These are phyloP conservation scores for Rutidosis leptorrhynchoides DNA, from an alignment of 129 eudicot genomes.

Conservation along the genomic window DNA sequence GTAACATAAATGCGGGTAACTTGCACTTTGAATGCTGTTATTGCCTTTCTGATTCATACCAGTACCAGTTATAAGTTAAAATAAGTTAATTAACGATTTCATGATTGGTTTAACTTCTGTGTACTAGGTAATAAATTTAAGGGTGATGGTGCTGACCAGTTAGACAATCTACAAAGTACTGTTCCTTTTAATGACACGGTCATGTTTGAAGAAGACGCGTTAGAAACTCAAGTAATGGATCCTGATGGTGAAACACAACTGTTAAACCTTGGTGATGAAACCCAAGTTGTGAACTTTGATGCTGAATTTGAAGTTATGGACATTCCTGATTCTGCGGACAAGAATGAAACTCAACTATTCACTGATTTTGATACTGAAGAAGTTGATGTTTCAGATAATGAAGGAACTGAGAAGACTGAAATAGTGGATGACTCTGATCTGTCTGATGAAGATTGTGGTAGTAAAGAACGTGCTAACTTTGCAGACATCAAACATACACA, in stretches of 20 bases:
- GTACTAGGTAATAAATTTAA: conserved; percentile 33
- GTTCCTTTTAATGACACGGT: conserved; percentile 38
- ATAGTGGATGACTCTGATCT: conserved; percentile 42
- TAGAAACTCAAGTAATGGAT: conserved; percentile 50
- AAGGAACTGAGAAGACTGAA: conserved; percentile 41
- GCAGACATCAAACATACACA: conserved; percentile 15
- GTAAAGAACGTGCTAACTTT: conserved; percentile 17
- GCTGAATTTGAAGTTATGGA: conserved; percentile 54
- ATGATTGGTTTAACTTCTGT: conserved; percentile 8
- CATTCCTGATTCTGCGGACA: conserved; percentile 25
- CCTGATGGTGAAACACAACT: conserved; percentile 43
- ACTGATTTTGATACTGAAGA: conserved; percentile 53
- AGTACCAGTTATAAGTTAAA: neutral
- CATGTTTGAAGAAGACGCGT: conserved; percentile 56
- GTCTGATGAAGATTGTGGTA: conserved; percentile 37
- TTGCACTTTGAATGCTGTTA: neutral
- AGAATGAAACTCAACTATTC: conserved; percentile 42
- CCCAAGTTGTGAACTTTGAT: conserved; percentile 56
- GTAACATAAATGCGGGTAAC: neutral
- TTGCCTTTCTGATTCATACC: neutral
- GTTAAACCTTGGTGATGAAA: conserved; percentile 49
- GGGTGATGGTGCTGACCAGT: conserved; percentile 26
- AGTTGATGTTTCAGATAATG: conserved; percentile 39
- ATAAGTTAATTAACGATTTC: neutral
- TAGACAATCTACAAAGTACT: conserved; percentile 23